phyloP scores from a whole-genome alignment of 2,329 filamentous ascomycete genomes.

The Rhinocladiella similis region DNA sequence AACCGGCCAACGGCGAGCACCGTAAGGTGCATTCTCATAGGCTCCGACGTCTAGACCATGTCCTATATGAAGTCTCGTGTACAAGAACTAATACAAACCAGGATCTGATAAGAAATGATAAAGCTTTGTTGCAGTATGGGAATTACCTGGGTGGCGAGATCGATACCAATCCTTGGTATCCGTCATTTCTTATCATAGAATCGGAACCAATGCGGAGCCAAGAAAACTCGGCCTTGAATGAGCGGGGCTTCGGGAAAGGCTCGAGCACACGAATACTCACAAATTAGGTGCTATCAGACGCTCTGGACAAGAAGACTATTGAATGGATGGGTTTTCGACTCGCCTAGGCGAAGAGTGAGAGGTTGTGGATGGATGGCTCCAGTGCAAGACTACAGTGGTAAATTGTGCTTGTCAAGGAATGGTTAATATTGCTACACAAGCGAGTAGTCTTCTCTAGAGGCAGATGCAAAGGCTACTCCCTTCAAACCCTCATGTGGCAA shows the following conservation, averaged over 20 bases:
- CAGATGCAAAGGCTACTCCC: neutral
- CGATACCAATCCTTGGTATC: neutral
- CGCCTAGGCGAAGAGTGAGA: neutral
- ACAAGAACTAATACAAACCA: neutral
- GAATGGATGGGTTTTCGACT: neutral
- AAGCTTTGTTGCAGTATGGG: neutral
- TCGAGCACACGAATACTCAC: neutral
- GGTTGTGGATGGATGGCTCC: neutral
- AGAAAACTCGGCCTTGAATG: constrained; percentile 2
- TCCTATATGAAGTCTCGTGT: neutral
- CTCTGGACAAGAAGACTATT: neutral
- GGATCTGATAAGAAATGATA: constrained; percentile 2
- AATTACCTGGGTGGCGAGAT: neutral
- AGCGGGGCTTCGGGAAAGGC: neutral
- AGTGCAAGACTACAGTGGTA: neutral
- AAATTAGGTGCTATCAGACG: neutral
- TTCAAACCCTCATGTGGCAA: neutral
- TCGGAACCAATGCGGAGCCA: neutral
- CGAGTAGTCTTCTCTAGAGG: neutral
- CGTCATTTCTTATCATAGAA: neutral
- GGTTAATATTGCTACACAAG: neutral
- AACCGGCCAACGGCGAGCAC: neutral
- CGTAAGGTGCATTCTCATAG: neutral
- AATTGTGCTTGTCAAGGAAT: neutral
- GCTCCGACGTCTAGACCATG: neutral